These are phyloP conservation scores for Brettanomyces anomalus DNA, from an alignment of 805 yeast species.

Conservation along the genomic window DNA sequence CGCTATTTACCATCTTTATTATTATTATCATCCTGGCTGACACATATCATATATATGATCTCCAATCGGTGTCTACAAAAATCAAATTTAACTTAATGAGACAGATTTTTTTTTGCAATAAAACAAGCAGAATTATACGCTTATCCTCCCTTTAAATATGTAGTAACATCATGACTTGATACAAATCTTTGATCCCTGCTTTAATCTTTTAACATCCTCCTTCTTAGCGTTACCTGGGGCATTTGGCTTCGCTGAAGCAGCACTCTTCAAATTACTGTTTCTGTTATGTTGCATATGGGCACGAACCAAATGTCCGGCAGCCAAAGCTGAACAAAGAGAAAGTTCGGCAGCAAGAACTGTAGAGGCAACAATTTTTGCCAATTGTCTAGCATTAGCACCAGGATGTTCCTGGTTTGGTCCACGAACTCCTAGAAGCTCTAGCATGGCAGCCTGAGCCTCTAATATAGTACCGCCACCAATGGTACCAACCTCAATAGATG, in stretches of 20 bases:
- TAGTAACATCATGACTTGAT: conserved; percentile 35
- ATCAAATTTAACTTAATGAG: too few relatives aligned
- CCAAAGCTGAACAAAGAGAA: conserved; percentile 89
- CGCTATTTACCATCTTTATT: too few relatives aligned
- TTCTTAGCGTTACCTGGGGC: conserved; percentile 4
- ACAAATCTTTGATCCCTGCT: conserved; percentile 70
- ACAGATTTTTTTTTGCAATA: neutral
- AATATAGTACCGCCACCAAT: conserved; percentile 98
- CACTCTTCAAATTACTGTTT: conserved; percentile 13
- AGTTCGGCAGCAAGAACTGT: conserved; percentile 95
- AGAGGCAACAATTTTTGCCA: conserved; percentile 88
- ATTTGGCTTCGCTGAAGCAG: conserved; percentile 7
- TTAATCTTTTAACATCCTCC: conserved; percentile 38
- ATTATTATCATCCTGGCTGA: too few relatives aligned
- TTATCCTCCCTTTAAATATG: too few relatives aligned
- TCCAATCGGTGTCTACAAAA: too few relatives aligned
- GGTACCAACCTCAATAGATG: conserved; percentile 97
- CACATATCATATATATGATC: neutral
- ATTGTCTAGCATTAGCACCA: conserved; percentile 88
- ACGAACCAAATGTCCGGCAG: conserved; percentile 97
- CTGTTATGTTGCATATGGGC: conserved; percentile 97
- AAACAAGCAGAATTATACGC: too few relatives aligned
- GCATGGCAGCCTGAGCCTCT: conserved; percentile 95
- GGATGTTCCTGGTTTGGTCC: conserved; percentile 94
- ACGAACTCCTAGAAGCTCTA: conserved; percentile 85